These are phyloP conservation scores for Arabis hirsuta DNA, from an alignment of 345 rosid species.

Conservation along the genomic window DNA sequence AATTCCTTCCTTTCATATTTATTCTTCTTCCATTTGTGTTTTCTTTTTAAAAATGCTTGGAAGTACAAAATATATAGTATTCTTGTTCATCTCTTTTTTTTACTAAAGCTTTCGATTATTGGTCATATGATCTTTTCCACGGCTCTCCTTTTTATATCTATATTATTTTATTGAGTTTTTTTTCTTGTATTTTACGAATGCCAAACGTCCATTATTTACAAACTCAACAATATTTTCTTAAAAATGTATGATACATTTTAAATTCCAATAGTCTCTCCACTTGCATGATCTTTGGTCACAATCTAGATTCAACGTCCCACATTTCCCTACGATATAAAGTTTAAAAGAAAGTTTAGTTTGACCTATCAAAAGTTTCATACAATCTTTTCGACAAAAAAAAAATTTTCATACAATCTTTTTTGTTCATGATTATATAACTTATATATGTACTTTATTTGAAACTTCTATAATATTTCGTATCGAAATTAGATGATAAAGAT, in stretches of 20 bases:
- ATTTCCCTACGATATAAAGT: neutral
- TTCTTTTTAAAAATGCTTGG: neutral
- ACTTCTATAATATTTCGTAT: neutral
- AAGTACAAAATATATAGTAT: slow-evolving; percentile 24
- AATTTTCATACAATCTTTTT: neutral
- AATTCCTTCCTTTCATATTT: slow-evolving; percentile 12
- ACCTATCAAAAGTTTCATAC: neutral
- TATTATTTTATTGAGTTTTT: neutral
- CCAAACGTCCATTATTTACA: slow-evolving; percentile 5
- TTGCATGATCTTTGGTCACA: slow-evolving; percentile 4
- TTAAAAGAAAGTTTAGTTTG: neutral
- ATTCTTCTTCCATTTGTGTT: slow-evolving; percentile 13
- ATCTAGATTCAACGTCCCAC: neutral
- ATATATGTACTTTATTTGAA: neutral
- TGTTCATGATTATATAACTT: neutral
- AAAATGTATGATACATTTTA: neutral
- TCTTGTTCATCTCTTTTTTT: slow-evolving; percentile 16
- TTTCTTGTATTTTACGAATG: neutral
- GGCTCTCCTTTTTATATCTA: neutral
- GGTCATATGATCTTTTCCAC: slow-evolving; percentile 24
- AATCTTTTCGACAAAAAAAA: too few relatives aligned
- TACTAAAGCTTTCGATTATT: slow-evolving; percentile 31
- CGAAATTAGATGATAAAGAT: neutral
- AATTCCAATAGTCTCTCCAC: neutral
- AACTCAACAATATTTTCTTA: neutral